phyloP scores from a whole-genome alignment of 2,329 filamentous ascomycete genomes.

The Elsinoe arachidis region DNA sequence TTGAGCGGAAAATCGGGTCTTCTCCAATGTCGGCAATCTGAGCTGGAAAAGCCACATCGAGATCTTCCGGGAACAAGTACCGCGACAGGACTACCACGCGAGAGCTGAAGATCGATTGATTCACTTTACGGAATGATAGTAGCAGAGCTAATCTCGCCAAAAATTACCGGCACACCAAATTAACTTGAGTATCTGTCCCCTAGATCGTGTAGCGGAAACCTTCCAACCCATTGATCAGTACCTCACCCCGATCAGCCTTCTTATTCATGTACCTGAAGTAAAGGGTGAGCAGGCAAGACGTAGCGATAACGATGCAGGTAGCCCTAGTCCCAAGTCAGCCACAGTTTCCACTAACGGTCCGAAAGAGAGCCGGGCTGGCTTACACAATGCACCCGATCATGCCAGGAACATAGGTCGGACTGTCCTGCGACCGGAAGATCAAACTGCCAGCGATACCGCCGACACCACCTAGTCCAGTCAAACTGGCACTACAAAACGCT shows the following conservation, averaged over 20 bases:
- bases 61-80: too few species aligned
- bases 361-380: not conserved
- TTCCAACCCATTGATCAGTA: constrained; percentile 27
- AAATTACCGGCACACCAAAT: too few species aligned
- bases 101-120: too few species aligned
- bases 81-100: too few species aligned
- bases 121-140: too few species aligned
- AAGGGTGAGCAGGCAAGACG: not conserved
- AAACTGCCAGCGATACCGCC: constrained; percentile 67
- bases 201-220: constrained; percentile 28
- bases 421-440: constrained; percentile 49
- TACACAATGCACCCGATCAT: constrained; percentile 25
- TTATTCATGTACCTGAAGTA: constrained; percentile 22
- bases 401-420: constrained; percentile 26
- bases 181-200: not conserved
- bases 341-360: not conserved
- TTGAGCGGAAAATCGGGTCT: too few species aligned
- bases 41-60: too few species aligned
- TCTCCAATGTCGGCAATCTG: too few species aligned
- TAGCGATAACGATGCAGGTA: not conserved
- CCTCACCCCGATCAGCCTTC: constrained; percentile 26
- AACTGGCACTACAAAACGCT: constrained; percentile 50
- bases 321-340: not conserved
- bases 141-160: too few species aligned
- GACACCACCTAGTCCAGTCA: constrained; percentile 64